Percentiles rank a stretch among this genome's conserved stretches.
These are phyloP conservation scores for Penicillium dipodomyicola DNA, from an alignment of 495 filamentous ascomycete species.

Conservation along the genomic window DNA sequence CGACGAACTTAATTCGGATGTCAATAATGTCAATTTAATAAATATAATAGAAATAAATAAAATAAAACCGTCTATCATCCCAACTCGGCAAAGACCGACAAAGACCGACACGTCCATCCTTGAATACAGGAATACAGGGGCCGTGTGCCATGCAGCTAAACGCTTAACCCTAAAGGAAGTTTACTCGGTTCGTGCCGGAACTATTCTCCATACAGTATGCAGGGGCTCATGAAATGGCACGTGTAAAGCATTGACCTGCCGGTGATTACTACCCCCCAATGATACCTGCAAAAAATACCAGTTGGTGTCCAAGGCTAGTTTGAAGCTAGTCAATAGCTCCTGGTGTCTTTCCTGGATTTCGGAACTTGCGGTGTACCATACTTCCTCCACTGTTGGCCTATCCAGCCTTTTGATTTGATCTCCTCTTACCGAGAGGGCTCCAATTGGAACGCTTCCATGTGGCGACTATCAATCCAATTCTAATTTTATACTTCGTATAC, in stretches of 20 bases:
- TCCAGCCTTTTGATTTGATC: neutral
- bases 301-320: neutral
- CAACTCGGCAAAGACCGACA: neutral
- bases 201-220: constrained; percentile 5
- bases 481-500: neutral
- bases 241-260: constrained; percentile 2
- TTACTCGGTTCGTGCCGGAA: constrained; percentile 11
- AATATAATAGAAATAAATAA: neutral
- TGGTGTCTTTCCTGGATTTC: neutral
- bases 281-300: neutral
- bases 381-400: neutral
- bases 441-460: neutral
- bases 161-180: constrained; percentile 4
- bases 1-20: constrained; percentile 1
- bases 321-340: neutral
- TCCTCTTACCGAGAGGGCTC: neutral
- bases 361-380: neutral
- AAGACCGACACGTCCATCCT: neutral
- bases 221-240: constrained; percentile 1
- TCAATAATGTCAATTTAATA: neutral
- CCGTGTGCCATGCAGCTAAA: constrained; percentile 5
- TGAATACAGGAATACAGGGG: neutral
- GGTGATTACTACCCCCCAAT: neutral
- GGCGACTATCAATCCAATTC: neutral
- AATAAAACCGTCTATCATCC: neutral